These are phyloP conservation scores for Terana coerulea DNA, from an alignment of 768 basidiomycete genomes.

Conservation along the genomic window DNA sequence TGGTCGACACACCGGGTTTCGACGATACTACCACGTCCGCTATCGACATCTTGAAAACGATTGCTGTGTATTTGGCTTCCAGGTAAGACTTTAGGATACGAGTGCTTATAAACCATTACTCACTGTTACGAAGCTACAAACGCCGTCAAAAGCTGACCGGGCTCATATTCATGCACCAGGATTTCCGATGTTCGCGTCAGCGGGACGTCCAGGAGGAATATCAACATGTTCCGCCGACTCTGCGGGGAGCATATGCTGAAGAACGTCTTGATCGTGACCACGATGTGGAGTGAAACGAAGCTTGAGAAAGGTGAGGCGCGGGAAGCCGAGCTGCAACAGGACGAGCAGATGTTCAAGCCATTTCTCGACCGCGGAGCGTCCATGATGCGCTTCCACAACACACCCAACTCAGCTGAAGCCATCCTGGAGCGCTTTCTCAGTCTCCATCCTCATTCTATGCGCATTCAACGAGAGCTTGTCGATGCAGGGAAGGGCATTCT, in stretches of 20 bases:
- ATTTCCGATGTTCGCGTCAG: constrained; percentile 17
- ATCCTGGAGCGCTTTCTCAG: too few relatives aligned
- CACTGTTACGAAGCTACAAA: constrained; percentile 17
- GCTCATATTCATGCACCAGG: constrained; percentile 19
- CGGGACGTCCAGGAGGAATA: constrained; percentile 32
- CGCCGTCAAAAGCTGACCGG: constrained; percentile 15
- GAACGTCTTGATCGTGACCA: constrained; percentile 52
- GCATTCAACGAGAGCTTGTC: too few relatives aligned
- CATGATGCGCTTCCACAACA: too few relatives aligned
- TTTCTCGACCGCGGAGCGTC: constrained; percentile 44
- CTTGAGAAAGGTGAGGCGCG: constrained; percentile 35
- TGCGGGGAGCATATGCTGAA: constrained; percentile 46
- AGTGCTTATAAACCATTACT: constrained; percentile 13
- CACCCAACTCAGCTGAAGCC: too few relatives aligned
- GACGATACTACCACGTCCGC: constrained; percentile 44
- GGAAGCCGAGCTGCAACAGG: constrained; percentile 40
- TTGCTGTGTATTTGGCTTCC: constrained; percentile 10
- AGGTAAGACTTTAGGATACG: constrained; percentile 29
- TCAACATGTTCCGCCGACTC: constrained; percentile 46
- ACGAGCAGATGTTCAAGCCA: constrained; percentile 45
- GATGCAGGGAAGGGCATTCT: too few relatives aligned
- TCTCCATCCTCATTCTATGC: too few relatives aligned
- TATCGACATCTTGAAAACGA: constrained; percentile 15
- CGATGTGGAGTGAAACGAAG: constrained; percentile 47
- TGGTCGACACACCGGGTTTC: constrained; percentile 61